Percentiles rank a stretch among this genome's conserved stretches.
These are phyloP conservation scores for Lepidium sativum DNA, from an alignment of 345 rosid genomes.

Conservation along the genomic window DNA sequence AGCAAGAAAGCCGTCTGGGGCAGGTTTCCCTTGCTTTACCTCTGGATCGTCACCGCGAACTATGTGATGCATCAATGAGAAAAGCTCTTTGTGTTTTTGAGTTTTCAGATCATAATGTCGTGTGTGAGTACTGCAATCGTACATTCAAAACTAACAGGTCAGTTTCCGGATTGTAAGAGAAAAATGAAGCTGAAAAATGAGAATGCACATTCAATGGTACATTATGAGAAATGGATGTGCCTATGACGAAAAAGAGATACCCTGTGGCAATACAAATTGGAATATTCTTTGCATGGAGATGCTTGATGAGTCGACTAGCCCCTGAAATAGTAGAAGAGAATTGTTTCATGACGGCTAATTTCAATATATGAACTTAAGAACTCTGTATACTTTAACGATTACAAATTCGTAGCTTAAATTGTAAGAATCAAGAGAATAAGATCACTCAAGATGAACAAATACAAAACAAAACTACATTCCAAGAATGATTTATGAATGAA, in stretches of 20 bases:
- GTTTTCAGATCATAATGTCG: conserved; percentile 83
- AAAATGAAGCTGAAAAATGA: neutral
- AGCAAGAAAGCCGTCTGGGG: conserved; percentile 81
- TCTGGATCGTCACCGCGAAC: conserved; percentile 98
- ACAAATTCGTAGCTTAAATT: neutral
- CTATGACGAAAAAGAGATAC: conserved; percentile 29
- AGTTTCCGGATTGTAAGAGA: neutral
- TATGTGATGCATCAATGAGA: conserved; percentile 89
- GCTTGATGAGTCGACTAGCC: conserved; percentile 60
- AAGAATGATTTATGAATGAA: neutral
- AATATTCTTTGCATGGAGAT: conserved; percentile 68
- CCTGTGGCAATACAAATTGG: conserved; percentile 87
- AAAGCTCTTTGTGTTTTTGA: conserved; percentile 66
- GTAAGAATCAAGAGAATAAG: neutral
- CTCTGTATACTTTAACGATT: neutral
- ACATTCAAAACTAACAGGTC: neutral
- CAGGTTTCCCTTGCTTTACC: conserved; percentile 91
- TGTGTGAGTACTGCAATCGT: conserved; percentile 55
- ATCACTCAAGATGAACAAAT: neutral
- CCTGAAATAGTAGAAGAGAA: conserved; percentile 33
- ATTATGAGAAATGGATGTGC: neutral
- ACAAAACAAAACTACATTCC: neutral
- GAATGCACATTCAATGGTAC: neutral
- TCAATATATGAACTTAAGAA: neutral
- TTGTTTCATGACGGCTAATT: neutral